phyloP scores from a whole-genome alignment of 352 stramenopile species.

The Globisporangium megalacanthum region DNA sequence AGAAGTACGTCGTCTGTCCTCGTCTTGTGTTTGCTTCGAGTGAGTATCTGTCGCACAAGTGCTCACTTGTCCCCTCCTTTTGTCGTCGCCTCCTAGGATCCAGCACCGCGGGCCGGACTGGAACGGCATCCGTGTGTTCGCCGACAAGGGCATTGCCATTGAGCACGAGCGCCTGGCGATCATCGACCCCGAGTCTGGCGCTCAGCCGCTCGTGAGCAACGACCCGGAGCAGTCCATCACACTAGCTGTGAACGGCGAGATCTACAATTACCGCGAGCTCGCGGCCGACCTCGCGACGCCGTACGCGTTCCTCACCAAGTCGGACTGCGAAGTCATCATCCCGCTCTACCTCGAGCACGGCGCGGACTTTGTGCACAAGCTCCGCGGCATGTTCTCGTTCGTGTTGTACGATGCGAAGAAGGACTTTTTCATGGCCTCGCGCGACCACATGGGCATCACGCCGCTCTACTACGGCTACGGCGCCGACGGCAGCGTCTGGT shows the following conservation, averaged over 20 bases:
- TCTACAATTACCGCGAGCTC: conserved; percentile 99
- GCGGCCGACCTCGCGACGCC: conserved; percentile 74
- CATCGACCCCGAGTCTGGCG: conserved; percentile 96
- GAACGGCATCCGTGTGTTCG: conserved; percentile 87
- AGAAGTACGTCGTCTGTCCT: conserved; percentile 40
- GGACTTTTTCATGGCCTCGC: conserved; percentile 92
- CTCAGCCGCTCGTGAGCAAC: conserved; percentile 87
- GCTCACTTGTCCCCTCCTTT: neutral
- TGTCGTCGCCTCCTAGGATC: conserved; percentile 39
- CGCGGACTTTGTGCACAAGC: conserved; percentile 83
- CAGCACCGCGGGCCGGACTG: conserved; percentile 97
- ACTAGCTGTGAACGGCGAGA: conserved; percentile 97
- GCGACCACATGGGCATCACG: conserved; percentile 98
- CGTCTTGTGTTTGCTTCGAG: no score
- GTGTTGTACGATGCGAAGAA: conserved; percentile 95
- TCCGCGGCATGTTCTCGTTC: conserved; percentile 99
- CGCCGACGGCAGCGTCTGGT: conserved; percentile 95
- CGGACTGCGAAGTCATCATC: conserved; percentile 98
- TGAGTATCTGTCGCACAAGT: neutral
- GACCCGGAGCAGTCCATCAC: conserved; percentile 86
- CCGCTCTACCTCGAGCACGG: conserved; percentile 93
- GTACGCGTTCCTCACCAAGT: conserved; percentile 95
- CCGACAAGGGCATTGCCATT: conserved; percentile 78
- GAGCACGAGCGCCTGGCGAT: conserved; percentile 98
- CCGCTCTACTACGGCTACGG: conserved; percentile 98